Evolutionary conservation across 495 filamentous ascomycete genomes (phyloP).

Genomic region (Aspergillus avenaceus): DNA sequence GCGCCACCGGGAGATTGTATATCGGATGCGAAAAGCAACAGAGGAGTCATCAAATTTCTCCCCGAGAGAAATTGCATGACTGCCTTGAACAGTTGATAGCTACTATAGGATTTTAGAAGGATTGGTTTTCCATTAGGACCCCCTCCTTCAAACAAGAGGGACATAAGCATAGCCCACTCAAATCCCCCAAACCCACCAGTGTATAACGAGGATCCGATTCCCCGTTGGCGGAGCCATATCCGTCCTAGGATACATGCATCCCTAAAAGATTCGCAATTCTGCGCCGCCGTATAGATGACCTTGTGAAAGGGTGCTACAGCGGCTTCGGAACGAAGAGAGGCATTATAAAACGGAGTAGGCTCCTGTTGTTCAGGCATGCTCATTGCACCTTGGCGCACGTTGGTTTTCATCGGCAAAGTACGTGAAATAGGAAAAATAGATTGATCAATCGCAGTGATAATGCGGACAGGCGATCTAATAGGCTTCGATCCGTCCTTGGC

Average conservation of each 20-base stretch:
- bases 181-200: constrained; percentile 91
- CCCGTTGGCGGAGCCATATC: constrained; percentile 85
- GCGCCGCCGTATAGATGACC: constrained; percentile 59
- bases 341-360: constrained; percentile 86
- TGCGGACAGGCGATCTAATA: constrained; percentile 60
- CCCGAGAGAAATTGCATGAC: constrained; percentile 76
- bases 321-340: constrained; percentile 74
- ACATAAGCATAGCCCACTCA: constrained; percentile 76
- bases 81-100: constrained; percentile 93
- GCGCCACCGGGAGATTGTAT: constrained; percentile 25
- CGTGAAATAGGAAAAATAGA: constrained; percentile 63
- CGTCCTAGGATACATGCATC: constrained; percentile 83
- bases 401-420: constrained; percentile 64
- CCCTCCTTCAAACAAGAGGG: constrained; percentile 75
- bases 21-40: constrained; percentile 45
- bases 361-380: constrained; percentile 27
- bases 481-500: constrained; percentile 20
- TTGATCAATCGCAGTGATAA: constrained; percentile 68
- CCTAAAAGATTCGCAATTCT: constrained; percentile 64
- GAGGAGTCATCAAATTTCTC: constrained; percentile 63
- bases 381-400: constrained; percentile 52
- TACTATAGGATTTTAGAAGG: constrained; percentile 75
- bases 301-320: constrained; percentile 69
- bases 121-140: constrained; percentile 64
- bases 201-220: constrained; percentile 60